Evolutionary conservation across 1,139 yeast species (phyloP), one percentile per base, ranked within the genome.

Genomic region (Pneumocystis oryctolagi): DNA sequence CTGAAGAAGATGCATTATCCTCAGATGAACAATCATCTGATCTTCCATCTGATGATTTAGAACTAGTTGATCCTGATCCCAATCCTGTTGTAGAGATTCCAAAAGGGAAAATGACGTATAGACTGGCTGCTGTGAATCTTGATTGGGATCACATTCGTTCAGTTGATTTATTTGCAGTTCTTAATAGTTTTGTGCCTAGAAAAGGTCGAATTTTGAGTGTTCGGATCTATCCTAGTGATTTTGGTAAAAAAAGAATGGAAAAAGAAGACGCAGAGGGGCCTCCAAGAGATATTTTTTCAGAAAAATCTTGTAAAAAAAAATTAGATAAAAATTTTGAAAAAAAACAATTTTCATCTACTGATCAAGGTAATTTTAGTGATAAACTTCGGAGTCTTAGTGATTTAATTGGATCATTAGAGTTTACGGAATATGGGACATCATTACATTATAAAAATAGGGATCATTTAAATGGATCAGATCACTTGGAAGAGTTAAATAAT

Each of bases 101-200:
- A 62, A 84, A 83, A 65, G 95, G 96, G 58, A 97, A 90, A 1
- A 96, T 96, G 35, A 80, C 95, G 0, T 76, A 77, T 47, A 77
- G 87, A 5, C 79, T 94, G 71, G 98, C 98, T 0, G 96, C 85
- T 1, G 98, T 94, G 39, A 94, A 94, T 71, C 79, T 94, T 81
- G 98, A 94, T 72, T 94, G 98, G 98, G 99, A 94, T 69, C 87
- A 92, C 71, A 79, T 94, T 28, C 80, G 83, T 62, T 87, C 97
- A 0, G 83, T 82, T 14, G 98, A 92, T 73, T 74, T 94, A 67
- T 83, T 88, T 87, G 95, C 95, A 5, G 86, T 97, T 0, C 89
- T 94, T 69, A 77, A 84, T 5, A 84, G 96, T 62, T 94, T 94
- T 76, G 85, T 87, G 25, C 96, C 97, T 18, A 75, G 82, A 56